Conservation (phyloP, 495 filamentous ascomycete genomes). For the Hypoxylon trugodes region DNA sequence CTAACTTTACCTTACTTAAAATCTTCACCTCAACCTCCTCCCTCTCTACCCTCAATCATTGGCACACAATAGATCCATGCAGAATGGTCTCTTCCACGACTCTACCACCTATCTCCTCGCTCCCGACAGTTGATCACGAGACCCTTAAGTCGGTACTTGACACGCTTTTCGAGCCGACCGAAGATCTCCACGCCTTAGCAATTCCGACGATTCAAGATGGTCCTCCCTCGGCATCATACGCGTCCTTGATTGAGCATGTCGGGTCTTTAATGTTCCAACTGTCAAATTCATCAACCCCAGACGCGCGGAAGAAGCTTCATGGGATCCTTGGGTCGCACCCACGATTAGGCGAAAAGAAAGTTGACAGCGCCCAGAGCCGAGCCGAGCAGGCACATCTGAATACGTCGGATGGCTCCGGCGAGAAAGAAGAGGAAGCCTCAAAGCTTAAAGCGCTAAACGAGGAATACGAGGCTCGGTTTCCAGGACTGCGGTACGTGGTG, state of each 20-base stretch:
- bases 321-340: slow-evolving; percentile 88
- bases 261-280: slow-evolving; percentile 29
- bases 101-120: slow-evolving; percentile 35
- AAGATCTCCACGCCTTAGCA: slow-evolving; percentile 75
- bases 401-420: slow-evolving; percentile 38
- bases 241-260: slow-evolving; percentile 30
- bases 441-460: slow-evolving; percentile 72
- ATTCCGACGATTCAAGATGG: slow-evolving; percentile 69
- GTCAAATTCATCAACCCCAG: slow-evolving; percentile 9
- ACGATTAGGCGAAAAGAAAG: slow-evolving; percentile 80
- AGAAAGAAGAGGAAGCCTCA: slow-evolving; percentile 59
- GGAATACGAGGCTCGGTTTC: slow-evolving; percentile 84
- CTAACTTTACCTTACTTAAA: too few species aligned
- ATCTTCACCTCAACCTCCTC: too few species aligned
- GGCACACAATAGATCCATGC: neutral
- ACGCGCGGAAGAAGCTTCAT: slow-evolving; percentile 47
- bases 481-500: slow-evolving; percentile 87
- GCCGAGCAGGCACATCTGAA: slow-evolving; percentile 83
- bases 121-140: slow-evolving; percentile 22
- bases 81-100: slow-evolving; percentile 18
- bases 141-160: slow-evolving; percentile 66
- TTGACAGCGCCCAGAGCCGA: slow-evolving; percentile 72
- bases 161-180: slow-evolving; percentile 85
- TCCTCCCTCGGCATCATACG: slow-evolving; percentile 25
- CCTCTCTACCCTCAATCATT: too few species aligned